Percentiles rank a stretch among this genome's conserved stretches.
phyloP scores from a whole-genome alignment of 169 alveolate genomes.

The Fabrea salina region DNA sequence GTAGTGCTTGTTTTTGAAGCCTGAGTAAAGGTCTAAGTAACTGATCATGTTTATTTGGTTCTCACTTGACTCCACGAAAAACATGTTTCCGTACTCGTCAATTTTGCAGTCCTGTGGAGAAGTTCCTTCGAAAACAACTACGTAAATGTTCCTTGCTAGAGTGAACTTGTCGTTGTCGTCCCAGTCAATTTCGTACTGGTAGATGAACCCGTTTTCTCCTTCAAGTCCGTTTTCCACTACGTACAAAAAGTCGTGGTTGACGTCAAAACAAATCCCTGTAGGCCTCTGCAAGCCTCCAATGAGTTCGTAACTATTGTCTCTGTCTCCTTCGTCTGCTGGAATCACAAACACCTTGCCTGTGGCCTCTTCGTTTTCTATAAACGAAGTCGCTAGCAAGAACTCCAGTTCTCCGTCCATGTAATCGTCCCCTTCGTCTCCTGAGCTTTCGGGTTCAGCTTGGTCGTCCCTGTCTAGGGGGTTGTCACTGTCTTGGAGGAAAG shows the following conservation, averaged over 20 bases:
- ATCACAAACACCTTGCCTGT: constrained; percentile 27
- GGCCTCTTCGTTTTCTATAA: neutral
- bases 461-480: neutral
- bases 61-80: neutral
- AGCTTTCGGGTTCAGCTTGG: neutral
- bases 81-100: constrained; percentile 30
- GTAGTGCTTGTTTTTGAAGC: neutral
- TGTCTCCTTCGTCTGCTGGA: neutral
- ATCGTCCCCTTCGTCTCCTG: constrained; percentile 7
- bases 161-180: neutral
- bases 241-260: constrained; percentile 26
- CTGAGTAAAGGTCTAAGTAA: constrained; percentile 5
- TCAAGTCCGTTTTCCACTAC: constrained; percentile 8
- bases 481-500: neutral
- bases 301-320: neutral
- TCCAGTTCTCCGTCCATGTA: neutral
- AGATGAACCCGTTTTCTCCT: neutral
- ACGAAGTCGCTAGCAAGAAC: neutral
- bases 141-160: neutral
- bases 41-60: neutral
- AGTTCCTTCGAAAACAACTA: neutral
- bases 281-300: constrained; percentile 12
- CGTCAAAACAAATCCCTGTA: constrained; percentile 26
- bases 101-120: constrained; percentile 16
- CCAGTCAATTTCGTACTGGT: constrained; percentile 8